Evolutionary conservation across 2,329 filamentous ascomycete species (phyloP), one percentile per base, ranked within the genome.

Genomic region (Exutisphaerella laricina): DNA sequence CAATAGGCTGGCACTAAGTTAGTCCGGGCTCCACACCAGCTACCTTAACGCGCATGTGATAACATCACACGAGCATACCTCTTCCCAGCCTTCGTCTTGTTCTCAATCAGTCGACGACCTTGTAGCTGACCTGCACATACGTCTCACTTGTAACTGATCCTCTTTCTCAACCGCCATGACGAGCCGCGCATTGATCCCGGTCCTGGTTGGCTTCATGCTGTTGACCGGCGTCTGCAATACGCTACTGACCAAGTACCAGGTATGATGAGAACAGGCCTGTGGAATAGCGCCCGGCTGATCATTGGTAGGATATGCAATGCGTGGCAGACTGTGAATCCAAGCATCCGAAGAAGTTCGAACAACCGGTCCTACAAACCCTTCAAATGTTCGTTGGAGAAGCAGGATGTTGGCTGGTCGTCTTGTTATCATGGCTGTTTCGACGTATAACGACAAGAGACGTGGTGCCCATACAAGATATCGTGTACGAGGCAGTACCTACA

Each of bases 301-400:
- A 56, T 55, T 38, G 14, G 23, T 12, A 88, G 86, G 92, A 98
- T 65, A 94, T 95, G 73, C 88, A 96, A 82, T 98, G 92, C 69
- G 86, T 97, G 29, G 78, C 85, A 53, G 80, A 97, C 70, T 98
- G 92, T 72, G 80, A 87, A 58, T 77, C 79, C 7, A 75, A 74
- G 46, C 77, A 83, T 53, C 83, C 79, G 40, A 71, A 77, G 50
- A 77, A 78, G 56, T 97, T 98, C 68, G 88, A 96, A 65, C 90
- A 97, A 64, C 92, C 92, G 13, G 89, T 98, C 39, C 80, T 97
- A 41, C 92, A 98, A 65, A 97, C 92, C 2, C 72, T 88, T 1
- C 92, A 97, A 66, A 98, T 98, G 92, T 98, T 98, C 65, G 77
- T 96, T 49, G 92, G 92, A 43, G 92, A 98, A 66, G 85, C 87